Percentiles rank a stretch among this genome's conserved stretches.
Evolutionary conservation across 1,284 basidiomycete species (phyloP).

Genomic region (Ceratobasidium sp.): DNA sequence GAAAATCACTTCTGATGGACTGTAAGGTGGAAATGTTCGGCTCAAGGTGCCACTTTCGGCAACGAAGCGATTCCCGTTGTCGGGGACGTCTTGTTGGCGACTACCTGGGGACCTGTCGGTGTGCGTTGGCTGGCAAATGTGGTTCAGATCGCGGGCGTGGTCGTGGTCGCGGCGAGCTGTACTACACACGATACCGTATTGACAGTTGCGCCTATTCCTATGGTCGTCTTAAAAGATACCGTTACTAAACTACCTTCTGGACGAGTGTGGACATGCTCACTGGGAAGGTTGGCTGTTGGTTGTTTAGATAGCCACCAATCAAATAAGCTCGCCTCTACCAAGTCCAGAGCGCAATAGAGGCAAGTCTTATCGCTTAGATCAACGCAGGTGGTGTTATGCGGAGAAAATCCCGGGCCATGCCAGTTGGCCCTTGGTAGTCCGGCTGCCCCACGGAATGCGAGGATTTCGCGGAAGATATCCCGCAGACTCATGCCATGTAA

Average conservation of each 20-base stretch:
- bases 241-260: background rate
- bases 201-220: slow-evolving; percentile 20
- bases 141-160: slow-evolving; percentile 44
- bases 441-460: slow-evolving; percentile 13
- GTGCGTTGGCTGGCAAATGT: slow-evolving; percentile 31
- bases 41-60: slow-evolving; percentile 15
- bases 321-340: slow-evolving; percentile 37
- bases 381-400: background rate
- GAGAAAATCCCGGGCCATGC: slow-evolving; percentile 13
- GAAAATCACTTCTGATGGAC: slow-evolving; percentile 21
- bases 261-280: background rate
- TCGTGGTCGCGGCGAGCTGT: slow-evolving; percentile 25
- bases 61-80: slow-evolving; percentile 32
- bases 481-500: background rate
- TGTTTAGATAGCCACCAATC: slow-evolving; percentile 41
- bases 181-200: slow-evolving; percentile 45
- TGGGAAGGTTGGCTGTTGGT: background rate
- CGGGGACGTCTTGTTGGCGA: slow-evolving; percentile 11
- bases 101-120: background rate
- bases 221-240: background rate
- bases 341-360: slow-evolving; percentile 20
- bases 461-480: slow-evolving; percentile 18
- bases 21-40: slow-evolving; percentile 30
- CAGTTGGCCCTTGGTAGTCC: slow-evolving; percentile 24
- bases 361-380: slow-evolving; percentile 22